Evolutionary conservation across 306 rosid genomes (phyloP).

Genomic region (Pueraria montana): DNA sequence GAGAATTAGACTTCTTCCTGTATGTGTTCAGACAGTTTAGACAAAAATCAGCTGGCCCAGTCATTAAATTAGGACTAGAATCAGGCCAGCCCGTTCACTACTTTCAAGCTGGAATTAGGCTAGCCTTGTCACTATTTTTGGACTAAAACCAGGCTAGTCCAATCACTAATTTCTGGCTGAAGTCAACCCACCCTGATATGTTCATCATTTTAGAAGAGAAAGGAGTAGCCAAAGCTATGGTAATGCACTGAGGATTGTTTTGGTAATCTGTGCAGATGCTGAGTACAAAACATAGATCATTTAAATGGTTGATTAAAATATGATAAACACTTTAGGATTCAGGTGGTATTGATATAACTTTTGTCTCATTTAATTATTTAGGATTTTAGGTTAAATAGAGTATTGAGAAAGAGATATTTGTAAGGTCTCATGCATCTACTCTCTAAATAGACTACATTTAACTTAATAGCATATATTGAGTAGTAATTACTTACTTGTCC

Average conservation of each 20-base stretch:
- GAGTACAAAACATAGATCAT: conserved; percentile 18
- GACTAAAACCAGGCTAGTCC: not conserved
- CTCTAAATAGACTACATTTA: conserved; percentile 36
- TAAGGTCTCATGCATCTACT: conserved; percentile 17
- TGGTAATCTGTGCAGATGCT: not conserved
- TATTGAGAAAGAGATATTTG: conserved; percentile 25
- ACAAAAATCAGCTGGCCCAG: not conserved
- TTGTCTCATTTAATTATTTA: not conserved
- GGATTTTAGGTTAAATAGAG: conserved; percentile 11
- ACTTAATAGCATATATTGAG: conserved; percentile 28
- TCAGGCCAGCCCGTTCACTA: not conserved
- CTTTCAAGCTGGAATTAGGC: conserved; percentile 18
- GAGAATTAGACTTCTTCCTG: conserved; percentile 34
- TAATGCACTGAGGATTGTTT: not conserved
- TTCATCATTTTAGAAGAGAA: conserved; percentile 20
- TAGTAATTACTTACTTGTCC: conserved; percentile 83
- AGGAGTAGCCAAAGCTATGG: conserved; percentile 13
- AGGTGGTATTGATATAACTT: conserved; percentile 8
- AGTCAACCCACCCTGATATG: not conserved
- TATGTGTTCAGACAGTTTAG: conserved; percentile 36
- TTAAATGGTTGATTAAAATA: conserved; percentile 29
- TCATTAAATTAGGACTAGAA: conserved; percentile 26
- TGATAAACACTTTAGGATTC: conserved; percentile 31
- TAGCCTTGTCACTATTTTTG: conserved; percentile 14
- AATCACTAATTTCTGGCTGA: conserved; percentile 16